Evolutionary conservation across 495 filamentous ascomycete genomes (phyloP).

Genomic region (Cercophora newfieldiana): DNA sequence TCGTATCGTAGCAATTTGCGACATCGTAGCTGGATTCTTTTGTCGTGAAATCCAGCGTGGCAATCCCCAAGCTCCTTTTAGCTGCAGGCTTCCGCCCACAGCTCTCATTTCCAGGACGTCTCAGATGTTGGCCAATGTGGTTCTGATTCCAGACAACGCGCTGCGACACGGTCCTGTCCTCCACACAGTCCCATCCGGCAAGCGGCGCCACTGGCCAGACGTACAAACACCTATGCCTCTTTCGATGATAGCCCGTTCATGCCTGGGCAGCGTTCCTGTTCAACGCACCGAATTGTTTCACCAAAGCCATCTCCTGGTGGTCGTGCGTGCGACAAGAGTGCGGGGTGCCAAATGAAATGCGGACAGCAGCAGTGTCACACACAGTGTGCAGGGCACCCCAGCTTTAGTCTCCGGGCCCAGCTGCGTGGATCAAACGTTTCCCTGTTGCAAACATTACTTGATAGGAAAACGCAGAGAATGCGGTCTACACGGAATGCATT

Average conservation of each 20-base stretch:
- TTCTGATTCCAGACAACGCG: background rate
- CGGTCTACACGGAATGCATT: no score
- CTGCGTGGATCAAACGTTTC: background rate
- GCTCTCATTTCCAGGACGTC: slow-evolving; percentile 17
- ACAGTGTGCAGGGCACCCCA: background rate
- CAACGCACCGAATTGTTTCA: background rate
- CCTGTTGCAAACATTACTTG: background rate
- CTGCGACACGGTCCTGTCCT: background rate
- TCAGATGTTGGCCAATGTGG: slow-evolving; percentile 15
- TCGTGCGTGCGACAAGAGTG: background rate
- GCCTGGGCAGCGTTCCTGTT: no score
- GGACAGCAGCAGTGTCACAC: background rate
- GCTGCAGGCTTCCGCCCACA: slow-evolving; percentile 6
- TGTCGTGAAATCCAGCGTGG: no score
- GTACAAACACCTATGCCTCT: background rate
- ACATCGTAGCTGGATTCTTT: background rate
- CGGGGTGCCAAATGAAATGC: background rate
- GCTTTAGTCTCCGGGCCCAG: background rate
- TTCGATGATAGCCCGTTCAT: background rate
- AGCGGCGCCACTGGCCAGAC: background rate
- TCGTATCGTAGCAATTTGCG: background rate
- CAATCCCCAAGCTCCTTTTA: slow-evolving; percentile 11
- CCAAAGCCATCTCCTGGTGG: background rate
- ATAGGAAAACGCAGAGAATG: no score
- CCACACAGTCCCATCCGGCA: background rate